Base-by-base conservation (phyloP, 2,329 filamentous ascomycete genomes). In the Periconia sp. region DNA sequence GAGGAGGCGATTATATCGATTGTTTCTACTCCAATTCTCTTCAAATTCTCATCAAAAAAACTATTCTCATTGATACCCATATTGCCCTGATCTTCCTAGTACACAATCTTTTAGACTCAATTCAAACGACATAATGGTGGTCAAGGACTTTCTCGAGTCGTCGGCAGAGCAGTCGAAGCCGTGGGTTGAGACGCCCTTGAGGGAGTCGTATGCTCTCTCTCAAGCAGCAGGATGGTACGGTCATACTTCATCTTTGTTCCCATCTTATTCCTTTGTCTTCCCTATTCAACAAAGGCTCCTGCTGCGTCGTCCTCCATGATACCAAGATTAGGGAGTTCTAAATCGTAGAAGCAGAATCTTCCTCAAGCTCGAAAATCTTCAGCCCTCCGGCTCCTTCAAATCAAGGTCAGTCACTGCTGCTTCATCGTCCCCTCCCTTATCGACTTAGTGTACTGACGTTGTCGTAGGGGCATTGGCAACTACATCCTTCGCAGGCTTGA, bases 381-480 rank as follows among this genome's bases (percentile, higher is more conserved):
- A 95, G 63, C 90, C 89, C 4, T 87, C 86, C 16, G 88, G 88
- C 51, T 92, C 88, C 26, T 95, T 95, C 82, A 94, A 95, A 70
- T 92, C 88, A 33, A 59, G 66, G 66, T 69, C 66, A 47, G 56
- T 22, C 23, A 32, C 38, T 16, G 12, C 12, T 24, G 13, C 34
- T 36, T 42, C n/a, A 16, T 30, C 13, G 18, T 29, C 17, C 35
- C 5, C 15, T 21, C 18, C 31, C 26, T 39, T 16, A 8, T 12
- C 13, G 15, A 39, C 16, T 28, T 13, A 11, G 39, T n/a, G n/a
- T 39, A 25, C 54, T 59, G 28, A 62, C 24, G 26, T 17, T 19
- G 9, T 18, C 11, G 34, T 36, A 65, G 62, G 54, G 88, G 87
- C 21, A 82, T 92, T 48, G 88, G 88, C 36, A 82, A 88, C 68